Evolutionary conservation across 768 basidiomycete species (phyloP), one percentile per base, ranked within the genome.

Genomic region (Mycena galopus): DNA sequence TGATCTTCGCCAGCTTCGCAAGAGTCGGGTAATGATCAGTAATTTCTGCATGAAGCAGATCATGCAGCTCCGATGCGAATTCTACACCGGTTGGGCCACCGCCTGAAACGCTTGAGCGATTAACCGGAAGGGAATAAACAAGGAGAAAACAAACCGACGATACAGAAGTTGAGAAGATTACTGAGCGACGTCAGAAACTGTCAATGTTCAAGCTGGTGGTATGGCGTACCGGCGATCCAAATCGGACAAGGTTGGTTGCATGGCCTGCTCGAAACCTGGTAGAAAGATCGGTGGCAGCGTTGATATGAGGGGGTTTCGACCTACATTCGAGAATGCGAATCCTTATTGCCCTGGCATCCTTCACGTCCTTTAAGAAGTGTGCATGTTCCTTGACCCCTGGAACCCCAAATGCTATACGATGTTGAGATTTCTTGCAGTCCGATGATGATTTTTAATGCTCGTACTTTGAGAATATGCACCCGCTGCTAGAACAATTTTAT

Each of bases 401-500:
- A 51, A 92, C 85, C 71, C 88, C 82, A 82, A 93, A 93, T 4
- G 92, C 92, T 92, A n/a, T n/a, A n/a, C 2, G 73, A 14, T 42
- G 75, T 37, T 58, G 64, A 75, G 69, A 62, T 32, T 33, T 37
- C 14, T 21, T 35, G 57, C 32, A 21, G 12, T 37, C 6, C 44
- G 42, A 50, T 23, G 67, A 32, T 39, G 27, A 35, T 56, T 27
- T 27, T 5, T 42, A 3, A 39, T 25, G 16, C 2, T 75, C 88
- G 61, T 76, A 94, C 94, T 96, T 79, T 96, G 94, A 3, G 89
- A 90, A 81, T 96, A 96, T 56, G 93, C 93, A 3, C 96, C 96
- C 1, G 95, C 94, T 9, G 94, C 91, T 58, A 97, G 90, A 65
- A 96, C 89, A 16, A 96, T 86, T 78, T 93, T 94, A 81, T 96